Evolutionary conservation across 2,329 filamentous ascomycete genomes (phyloP).

Genomic region (Pezicula neosporulosa): DNA sequence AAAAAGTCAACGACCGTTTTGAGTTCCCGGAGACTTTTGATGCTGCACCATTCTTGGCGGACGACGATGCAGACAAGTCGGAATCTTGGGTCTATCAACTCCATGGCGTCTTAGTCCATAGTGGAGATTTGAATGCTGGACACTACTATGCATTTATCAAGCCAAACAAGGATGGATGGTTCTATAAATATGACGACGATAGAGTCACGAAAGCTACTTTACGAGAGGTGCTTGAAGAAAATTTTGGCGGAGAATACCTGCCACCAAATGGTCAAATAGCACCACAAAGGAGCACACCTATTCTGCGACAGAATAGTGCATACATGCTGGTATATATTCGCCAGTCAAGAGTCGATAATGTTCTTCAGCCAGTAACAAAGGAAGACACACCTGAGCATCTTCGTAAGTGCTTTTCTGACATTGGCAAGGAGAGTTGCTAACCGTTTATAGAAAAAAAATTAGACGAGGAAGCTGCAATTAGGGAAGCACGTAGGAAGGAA

Average conservation of each 20-base stretch:
- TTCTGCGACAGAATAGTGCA: slow-evolving; percentile 73
- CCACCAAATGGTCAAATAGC: slow-evolving; percentile 42
- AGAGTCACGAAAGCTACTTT: slow-evolving; percentile 92
- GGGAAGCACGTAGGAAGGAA: slow-evolving; percentile 79
- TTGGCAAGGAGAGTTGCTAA: slow-evolving; percentile 19
- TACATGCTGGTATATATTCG: slow-evolving; percentile 99
- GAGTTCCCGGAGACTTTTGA: slow-evolving; percentile 85
- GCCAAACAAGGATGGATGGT: slow-evolving; percentile 86
- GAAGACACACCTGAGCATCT: slow-evolving; percentile 81
- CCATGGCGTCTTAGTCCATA: slow-evolving; percentile 94
- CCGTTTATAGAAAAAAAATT: slow-evolving; percentile 59
- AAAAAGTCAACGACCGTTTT: slow-evolving; percentile 95
- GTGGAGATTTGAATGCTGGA: slow-evolving; percentile 91
- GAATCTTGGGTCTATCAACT: slow-evolving; percentile 90
- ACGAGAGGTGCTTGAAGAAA: slow-evolving; percentile 91
- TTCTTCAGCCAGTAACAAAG: slow-evolving; percentile 72
- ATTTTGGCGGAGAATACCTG: slow-evolving; percentile 84
- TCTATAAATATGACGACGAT: slow-evolving; percentile 97
- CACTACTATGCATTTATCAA: slow-evolving; percentile 99
- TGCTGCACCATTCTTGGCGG: slow-evolving; percentile 80
- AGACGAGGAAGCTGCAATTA: slow-evolving; percentile 74
- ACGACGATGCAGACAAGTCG: slow-evolving; percentile 79
- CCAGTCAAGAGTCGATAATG: slow-evolving; percentile 77
- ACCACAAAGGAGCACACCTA: slow-evolving; percentile 52
- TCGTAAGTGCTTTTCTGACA: slow-evolving; percentile 44